Percentiles rank a stretch among this genome's conserved stretches.
phyloP scores from a whole-genome alignment of 2,329 filamentous ascomycete species.

The Cladophialophora immunda region DNA sequence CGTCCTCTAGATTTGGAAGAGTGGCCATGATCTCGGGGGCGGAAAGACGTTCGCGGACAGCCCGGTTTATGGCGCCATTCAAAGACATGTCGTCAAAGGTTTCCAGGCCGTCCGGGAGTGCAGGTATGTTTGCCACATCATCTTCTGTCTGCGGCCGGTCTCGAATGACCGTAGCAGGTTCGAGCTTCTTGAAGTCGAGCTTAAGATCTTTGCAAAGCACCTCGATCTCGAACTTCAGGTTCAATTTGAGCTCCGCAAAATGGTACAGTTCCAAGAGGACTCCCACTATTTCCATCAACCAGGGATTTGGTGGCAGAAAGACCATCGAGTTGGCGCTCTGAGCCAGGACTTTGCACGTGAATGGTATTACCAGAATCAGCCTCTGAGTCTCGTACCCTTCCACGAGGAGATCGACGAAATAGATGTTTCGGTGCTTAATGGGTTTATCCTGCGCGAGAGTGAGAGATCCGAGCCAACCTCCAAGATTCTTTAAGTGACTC shows the following conservation, averaged over 20 bases:
- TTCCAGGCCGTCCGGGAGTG: constrained; percentile 75
- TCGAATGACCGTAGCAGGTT: constrained; percentile 85
- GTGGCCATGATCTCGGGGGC: constrained; percentile 79
- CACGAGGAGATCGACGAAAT: constrained; percentile 93
- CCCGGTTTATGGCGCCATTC: constrained; percentile 71
- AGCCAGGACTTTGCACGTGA: constrained; percentile 93
- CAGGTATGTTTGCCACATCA: constrained; percentile 65
- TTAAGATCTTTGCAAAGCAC: constrained; percentile 92
- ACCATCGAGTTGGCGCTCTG: constrained; percentile 86
- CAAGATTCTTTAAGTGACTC: constrained; percentile 89
- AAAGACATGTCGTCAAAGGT: constrained; percentile 84
- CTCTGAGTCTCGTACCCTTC: constrained; percentile 94
- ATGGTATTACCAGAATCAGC: constrained; percentile 90
- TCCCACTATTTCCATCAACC: constrained; percentile 95
- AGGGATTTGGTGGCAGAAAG: constrained; percentile 94
- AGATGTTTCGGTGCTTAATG: constrained; percentile 95
- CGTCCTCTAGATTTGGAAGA: constrained; percentile 82
- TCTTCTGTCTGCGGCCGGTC: constrained; percentile 60
- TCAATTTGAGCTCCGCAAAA: constrained; percentile 90
- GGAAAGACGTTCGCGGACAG: constrained; percentile 76
- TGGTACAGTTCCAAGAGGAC: constrained; percentile 94
- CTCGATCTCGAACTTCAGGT: constrained; percentile 98
- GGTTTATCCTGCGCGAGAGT: constrained; percentile 94
- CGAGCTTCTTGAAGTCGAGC: constrained; percentile 90
- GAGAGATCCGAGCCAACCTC: constrained; percentile 89